These are phyloP conservation scores for Thelonectria blattea DNA, from an alignment of 2,329 filamentous ascomycete genomes.

Conservation along the genomic window DNA sequence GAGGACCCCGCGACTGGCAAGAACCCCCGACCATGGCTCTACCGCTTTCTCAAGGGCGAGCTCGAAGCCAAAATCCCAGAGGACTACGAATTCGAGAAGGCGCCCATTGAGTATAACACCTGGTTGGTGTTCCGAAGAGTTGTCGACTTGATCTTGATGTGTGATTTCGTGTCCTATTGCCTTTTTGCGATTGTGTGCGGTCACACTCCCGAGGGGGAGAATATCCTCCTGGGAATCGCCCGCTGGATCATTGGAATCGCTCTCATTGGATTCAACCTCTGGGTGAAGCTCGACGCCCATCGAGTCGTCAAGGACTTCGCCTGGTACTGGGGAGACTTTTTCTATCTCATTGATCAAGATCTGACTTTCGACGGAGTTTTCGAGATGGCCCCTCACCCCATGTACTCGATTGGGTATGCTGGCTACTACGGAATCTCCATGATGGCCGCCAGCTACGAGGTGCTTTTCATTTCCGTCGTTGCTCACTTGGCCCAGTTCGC, in stretches of 20 bases:
- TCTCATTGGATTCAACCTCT: slow-evolving; percentile 92
- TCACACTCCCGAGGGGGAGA: slow-evolving; percentile 75
- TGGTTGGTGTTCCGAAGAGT: slow-evolving; percentile 96
- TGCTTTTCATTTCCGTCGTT: slow-evolving; percentile 94
- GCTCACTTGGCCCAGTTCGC: slow-evolving; percentile 94
- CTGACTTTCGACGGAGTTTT: slow-evolving; percentile 98
- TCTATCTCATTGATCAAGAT: slow-evolving; percentile 97
- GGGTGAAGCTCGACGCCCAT: slow-evolving; percentile 98
- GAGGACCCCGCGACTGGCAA: slow-evolving; percentile 80
- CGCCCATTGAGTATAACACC: slow-evolving; percentile 97
- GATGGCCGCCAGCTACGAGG: slow-evolving; percentile 97
- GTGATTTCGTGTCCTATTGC: slow-evolving; percentile 96
- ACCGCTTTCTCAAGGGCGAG: slow-evolving; percentile 83
- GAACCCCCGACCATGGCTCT: slow-evolving; percentile 83
- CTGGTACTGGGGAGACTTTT: slow-evolving; percentile 99
- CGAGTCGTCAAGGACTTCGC: slow-evolving; percentile 98
- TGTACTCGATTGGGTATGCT: slow-evolving; percentile 98
- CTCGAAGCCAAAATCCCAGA: slow-evolving; percentile 92
- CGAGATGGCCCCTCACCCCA: slow-evolving; percentile 97
- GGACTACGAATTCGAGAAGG: slow-evolving; percentile 92
- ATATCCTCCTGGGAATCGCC: slow-evolving; percentile 67
- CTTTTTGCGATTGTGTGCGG: slow-evolving; percentile 92
- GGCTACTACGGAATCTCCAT: slow-evolving; percentile 98
- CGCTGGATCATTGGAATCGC: slow-evolving; percentile 81
- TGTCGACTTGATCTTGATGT: slow-evolving; percentile 97